Base-by-base conservation (phyloP, 352 stramenopile species). In the Phytopythium vexans region DNA sequence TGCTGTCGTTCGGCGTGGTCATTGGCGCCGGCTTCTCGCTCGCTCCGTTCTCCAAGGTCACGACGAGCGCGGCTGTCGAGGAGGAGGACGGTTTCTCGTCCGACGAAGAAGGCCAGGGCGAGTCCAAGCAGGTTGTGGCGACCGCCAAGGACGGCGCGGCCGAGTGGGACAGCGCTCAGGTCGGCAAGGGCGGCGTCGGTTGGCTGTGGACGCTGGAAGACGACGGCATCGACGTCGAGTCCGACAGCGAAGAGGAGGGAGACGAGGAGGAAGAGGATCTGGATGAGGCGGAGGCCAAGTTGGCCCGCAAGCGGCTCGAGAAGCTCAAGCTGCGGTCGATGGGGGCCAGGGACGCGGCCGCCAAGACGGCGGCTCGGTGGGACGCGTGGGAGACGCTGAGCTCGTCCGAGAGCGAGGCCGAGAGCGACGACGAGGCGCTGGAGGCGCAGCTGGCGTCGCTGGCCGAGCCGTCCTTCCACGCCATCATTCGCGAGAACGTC, bases 201-300 rank as follows among this genome's bases (percentile, higher is more conserved):
- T 78, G 85, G 5, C 52, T 93, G 12, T 95, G 85, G 85, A 92
- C 81, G 40, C 58, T 94, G 38, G 84, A 94, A 31, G 86, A 95
- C 14, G 85, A 96, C 45, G 78, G 84, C 33, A 86, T 89, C 60
- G 68, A 89, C 55, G 70, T 86, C 40, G 82, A 91, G 34, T 83
- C 66, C 11, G 74, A 83, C 41, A 82, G 81, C 36, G 74, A 89
- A 4, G 59, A 68, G 1, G 74, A 80, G 12, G 77, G 86, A 4
- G 67, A 68, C 15, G 58, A 73, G n/a, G 63, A 75, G 2, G 58
- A 83, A 7, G 64, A 73, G 8, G 41, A 64, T 14, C 43, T 62
- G 2, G 50, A 37, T 49, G 2, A 49, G 51, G 41, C 46, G 42
- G 34, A 27, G 21, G 21, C 21, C 21, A 27, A 27, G 21, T 27